A percentile compares a stretch with the other conserved stretches of the same genome.
These are phyloP conservation scores for Aechmea fasciata DNA, from an alignment of 176 grass and related monocot genomes.

Conservation along the genomic window DNA sequence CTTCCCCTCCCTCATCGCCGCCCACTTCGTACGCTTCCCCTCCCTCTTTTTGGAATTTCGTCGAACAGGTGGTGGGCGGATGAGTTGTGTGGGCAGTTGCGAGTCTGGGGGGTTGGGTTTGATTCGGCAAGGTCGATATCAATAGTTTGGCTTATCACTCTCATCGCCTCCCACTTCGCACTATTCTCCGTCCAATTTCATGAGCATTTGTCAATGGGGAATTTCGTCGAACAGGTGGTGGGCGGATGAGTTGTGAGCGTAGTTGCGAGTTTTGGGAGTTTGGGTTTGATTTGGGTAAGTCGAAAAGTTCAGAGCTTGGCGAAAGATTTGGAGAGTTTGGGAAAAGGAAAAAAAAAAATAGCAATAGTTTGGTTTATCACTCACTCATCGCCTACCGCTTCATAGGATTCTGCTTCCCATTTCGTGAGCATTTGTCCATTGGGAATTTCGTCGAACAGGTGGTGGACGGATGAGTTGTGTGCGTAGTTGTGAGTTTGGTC, in stretches of 20 bases:
- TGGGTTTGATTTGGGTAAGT: too few species aligned
- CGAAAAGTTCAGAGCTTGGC: too few species aligned
- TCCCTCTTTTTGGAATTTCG: constrained; percentile 12
- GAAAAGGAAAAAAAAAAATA: too few species aligned
- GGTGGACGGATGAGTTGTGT: background rate
- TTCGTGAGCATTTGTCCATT: background rate
- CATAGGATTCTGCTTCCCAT: constrained; percentile 2
- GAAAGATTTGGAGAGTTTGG: too few species aligned
- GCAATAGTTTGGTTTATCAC: too few species aligned
- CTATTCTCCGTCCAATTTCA: too few species aligned
- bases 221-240: too few species aligned
- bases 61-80: constrained; percentile 23
- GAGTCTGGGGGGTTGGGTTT: background rate
- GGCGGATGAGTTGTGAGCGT: too few species aligned
- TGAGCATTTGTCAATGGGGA: too few species aligned
- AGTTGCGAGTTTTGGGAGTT: too few species aligned
- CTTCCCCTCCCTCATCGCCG: constrained; percentile 55
- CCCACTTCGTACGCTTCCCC: constrained; percentile 31
- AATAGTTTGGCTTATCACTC: too few species aligned
- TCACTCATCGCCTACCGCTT: constrained; percentile 49
- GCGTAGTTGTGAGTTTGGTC: background rate
- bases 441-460: constrained; percentile 38
- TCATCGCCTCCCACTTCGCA: too few species aligned
- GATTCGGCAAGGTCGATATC: background rate
- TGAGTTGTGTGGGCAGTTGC: background rate